Evolutionary conservation across 169 alveolate genomes (phyloP).

Genomic region (Perkinsus marinus): DNA sequence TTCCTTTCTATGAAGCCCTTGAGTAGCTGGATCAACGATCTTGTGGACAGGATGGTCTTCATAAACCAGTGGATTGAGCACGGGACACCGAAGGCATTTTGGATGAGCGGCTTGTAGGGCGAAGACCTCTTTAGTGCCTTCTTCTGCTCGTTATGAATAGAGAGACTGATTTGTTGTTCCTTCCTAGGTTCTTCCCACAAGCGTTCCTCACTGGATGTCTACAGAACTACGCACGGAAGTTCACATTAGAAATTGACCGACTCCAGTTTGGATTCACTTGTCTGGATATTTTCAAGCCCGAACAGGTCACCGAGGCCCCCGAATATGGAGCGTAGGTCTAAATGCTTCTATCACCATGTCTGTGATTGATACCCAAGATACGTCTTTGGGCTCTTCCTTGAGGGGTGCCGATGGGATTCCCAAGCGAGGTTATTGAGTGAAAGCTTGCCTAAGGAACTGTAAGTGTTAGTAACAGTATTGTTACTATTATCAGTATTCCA

Average conservation of each 20-base stretch:
- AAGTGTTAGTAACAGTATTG: too few species aligned
- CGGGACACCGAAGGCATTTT: slow-evolving; percentile 54
- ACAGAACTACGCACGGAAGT: slow-evolving; percentile 63
- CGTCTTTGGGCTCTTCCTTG: slow-evolving; percentile 62
- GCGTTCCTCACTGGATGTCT: slow-evolving; percentile 72
- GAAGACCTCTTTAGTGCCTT: not conserved
- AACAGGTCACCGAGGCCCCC: slow-evolving; percentile 32
- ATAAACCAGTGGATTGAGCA: slow-evolving; percentile 45
- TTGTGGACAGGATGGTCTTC: slow-evolving; percentile 51
- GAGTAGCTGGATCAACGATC: slow-evolving; percentile 66
- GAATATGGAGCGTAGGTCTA: slow-evolving; percentile 46
- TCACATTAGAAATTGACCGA: slow-evolving; percentile 58
- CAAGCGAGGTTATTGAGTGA: slow-evolving; percentile 35
- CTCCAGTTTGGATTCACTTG: slow-evolving; percentile 50
- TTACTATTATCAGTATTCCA: too few species aligned
- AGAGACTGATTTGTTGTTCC: not conserved
- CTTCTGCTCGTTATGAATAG: not conserved
- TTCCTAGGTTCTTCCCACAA: slow-evolving; percentile 44
- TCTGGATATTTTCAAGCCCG: slow-evolving; percentile 32
- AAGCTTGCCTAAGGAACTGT: slow-evolving; percentile 58
- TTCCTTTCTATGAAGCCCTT: slow-evolving; percentile 71
- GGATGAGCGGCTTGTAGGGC: slow-evolving; percentile 51
- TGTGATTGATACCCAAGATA: not conserved
- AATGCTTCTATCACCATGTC: not conserved
- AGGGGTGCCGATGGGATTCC: slow-evolving; percentile 68